These are phyloP conservation scores for Hypoxylon cercidicola DNA, from an alignment of 495 filamentous ascomycete genomes.

Conservation along the genomic window DNA sequence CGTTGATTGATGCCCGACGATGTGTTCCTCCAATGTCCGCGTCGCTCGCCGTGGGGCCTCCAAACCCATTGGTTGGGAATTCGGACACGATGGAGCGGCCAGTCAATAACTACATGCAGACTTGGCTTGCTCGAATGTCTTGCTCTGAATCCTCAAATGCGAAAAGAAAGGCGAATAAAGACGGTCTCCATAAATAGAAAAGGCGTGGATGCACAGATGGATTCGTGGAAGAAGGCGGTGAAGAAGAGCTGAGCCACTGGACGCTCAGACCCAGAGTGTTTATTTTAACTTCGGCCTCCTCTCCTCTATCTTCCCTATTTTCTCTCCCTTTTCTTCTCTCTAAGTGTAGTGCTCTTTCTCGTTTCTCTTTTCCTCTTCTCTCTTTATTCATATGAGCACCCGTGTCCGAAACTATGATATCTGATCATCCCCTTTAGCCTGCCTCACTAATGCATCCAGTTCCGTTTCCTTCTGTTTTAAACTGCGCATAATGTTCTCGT, in stretches of 20 bases:
- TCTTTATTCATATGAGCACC: background rate
- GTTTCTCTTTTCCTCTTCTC: background rate
- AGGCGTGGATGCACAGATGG: slow-evolving; percentile 16
- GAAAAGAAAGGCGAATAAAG: slow-evolving; percentile 1
- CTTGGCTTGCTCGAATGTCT: background rate
- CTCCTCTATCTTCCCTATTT: background rate
- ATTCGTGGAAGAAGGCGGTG: slow-evolving; percentile 31
- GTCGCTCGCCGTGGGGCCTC: slow-evolving; percentile 30
- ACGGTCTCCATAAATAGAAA: slow-evolving; percentile 9
- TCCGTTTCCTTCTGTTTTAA: slow-evolving; percentile 11
- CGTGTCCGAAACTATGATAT: background rate
- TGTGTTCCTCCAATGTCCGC: slow-evolving; percentile 32
- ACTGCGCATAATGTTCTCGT: slow-evolving; percentile 13
- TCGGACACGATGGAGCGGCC: slow-evolving; percentile 11
- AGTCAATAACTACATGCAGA: background rate
- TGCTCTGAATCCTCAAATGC: background rate
- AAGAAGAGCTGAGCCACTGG: slow-evolving; percentile 14
- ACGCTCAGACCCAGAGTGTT: slow-evolving; percentile 24
- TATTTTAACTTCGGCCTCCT: slow-evolving; percentile 29
- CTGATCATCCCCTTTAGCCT: slow-evolving; percentile 6
- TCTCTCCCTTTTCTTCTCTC: background rate
- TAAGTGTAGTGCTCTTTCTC: background rate
- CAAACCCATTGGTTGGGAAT: slow-evolving; percentile 26
- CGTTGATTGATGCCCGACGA: slow-evolving; percentile 23
- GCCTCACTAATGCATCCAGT: slow-evolving; percentile 27